Evolutionary conservation across 73 alveolate genomes (phyloP), one percentile per base, ranked within the genome.

Genomic region (Paramecium caudatum): DNA sequence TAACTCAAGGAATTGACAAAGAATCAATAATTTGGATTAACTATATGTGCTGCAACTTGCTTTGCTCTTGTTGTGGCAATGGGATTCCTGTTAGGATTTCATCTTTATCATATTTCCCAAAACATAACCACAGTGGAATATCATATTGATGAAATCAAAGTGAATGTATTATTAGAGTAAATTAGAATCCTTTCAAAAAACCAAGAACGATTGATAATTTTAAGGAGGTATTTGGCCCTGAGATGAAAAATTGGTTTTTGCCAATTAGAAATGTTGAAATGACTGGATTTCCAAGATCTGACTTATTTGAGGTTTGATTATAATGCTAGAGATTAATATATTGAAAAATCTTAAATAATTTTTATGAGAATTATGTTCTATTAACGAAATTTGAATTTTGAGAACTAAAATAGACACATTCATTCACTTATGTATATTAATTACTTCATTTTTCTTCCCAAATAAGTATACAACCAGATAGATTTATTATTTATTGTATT

Each of bases 291-390:
- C 88, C 88, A 16, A 74, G 88, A 74, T 36, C 88, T 8, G 88
- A 74, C 47, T 25, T 74, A 3, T 74, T 74, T 74, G 88, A 74
- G 43, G 88, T 74, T 37, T 74, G 88, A 74, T n/a, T n/a, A n/a
- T n/a, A n/a, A n/a, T n/a, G n/a, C n/a, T n/a, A n/a, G n/a, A n/a
- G n/a, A n/a, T n/a, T n/a, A n/a, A n/a, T n/a, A n/a, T n/a, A n/a
- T n/a, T n/a, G n/a, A n/a, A n/a, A n/a, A n/a, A n/a, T n/a, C n/a
- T n/a, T n/a, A n/a, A n/a, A n/a, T n/a, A n/a, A n/a, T n/a, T n/a
- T n/a, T n/a, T n/a, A n/a, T n/a, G n/a, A n/a, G n/a, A n/a, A n/a
- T n/a, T n/a, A n/a, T n/a, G n/a, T n/a, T n/a, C n/a, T n/a, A n/a
- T n/a, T n/a, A n/a, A n/a, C n/a, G n/a, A n/a, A n/a, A n/a, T n/a